Evolutionary conservation across 2,329 filamentous ascomycete species (phyloP).

Genomic region (Clathrospora elynae): DNA sequence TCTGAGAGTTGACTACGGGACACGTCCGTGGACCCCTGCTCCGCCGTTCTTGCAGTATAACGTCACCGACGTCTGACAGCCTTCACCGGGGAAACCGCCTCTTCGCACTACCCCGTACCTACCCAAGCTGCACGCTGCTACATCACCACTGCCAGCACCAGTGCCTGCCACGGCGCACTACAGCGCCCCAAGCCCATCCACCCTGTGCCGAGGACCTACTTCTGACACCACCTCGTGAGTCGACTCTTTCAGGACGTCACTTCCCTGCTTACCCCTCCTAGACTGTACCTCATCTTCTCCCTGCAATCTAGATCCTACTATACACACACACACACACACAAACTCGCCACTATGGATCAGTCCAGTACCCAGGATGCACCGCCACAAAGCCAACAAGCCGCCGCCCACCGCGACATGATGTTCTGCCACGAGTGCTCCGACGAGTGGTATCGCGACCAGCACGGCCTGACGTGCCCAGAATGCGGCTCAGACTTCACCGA

Average conservation of each 20-base stretch:
- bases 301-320: conserved; percentile 6
- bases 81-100: conserved; percentile 9
- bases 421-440: conserved; percentile 82
- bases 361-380: conserved; percentile 23
- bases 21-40: conserved; percentile 30
- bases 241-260: neutral
- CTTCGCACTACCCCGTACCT: conserved; percentile 16
- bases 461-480: conserved; percentile 72
- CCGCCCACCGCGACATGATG: conserved; percentile 67
- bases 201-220: conserved; percentile 18
- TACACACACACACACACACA: no score
- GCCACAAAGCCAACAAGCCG: conserved; percentile 24
- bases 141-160: conserved; percentile 23
- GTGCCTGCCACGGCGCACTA: conserved; percentile 33
- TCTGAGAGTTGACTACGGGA: conserved; percentile 9
- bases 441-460: conserved; percentile 79
- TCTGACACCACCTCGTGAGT: conserved; percentile 26
- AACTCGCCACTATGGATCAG: conserved; percentile 30
- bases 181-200: conserved; percentile 18
- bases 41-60: conserved; percentile 26
- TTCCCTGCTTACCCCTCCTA: conserved; percentile 12
- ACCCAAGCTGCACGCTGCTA: conserved; percentile 20
- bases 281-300: conserved; percentile 5
- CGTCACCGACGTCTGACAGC: conserved; percentile 33
- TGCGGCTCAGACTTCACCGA: conserved; percentile 82